Evolutionary conservation across 2,329 filamentous ascomycete species (phyloP).

Genomic region (Thielaviopsis euricoi): DNA sequence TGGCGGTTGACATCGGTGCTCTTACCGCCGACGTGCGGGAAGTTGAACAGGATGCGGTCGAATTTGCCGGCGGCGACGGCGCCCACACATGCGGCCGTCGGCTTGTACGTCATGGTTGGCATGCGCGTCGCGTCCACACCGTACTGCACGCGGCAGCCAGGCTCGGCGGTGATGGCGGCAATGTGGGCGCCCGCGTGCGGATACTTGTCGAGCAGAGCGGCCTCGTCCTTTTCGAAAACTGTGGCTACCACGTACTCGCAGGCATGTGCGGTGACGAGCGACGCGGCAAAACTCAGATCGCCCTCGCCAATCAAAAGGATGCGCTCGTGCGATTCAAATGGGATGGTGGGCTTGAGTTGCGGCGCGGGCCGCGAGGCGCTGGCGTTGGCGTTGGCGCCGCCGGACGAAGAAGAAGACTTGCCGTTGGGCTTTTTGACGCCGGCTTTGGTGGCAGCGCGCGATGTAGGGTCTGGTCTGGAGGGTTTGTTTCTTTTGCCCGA

Average conservation of each 20-base stretch:
- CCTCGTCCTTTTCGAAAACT: slow-evolving; percentile 41
- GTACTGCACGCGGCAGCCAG: slow-evolving; percentile 34
- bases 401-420: neutral
- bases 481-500: slow-evolving; percentile 6
- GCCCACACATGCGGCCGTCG: slow-evolving; percentile 14
- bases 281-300: slow-evolving; percentile 62
- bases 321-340: slow-evolving; percentile 47
- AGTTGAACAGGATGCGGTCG: slow-evolving; percentile 84
- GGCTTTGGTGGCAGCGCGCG: slow-evolving; percentile 5
- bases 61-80: slow-evolving; percentile 27
- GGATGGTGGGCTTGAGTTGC: slow-evolving; percentile 31
- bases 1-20: slow-evolving; percentile 88
- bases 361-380: slow-evolving; percentile 5
- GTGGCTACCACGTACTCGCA: slow-evolving; percentile 54
- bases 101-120: slow-evolving; percentile 25
- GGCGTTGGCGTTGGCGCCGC: too few relatives aligned
- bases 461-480: slow-evolving; percentile 11
- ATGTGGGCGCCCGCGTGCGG: slow-evolving; percentile 50
- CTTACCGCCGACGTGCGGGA: slow-evolving; percentile 87
- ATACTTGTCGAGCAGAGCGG: slow-evolving; percentile 53
- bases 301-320: slow-evolving; percentile 68
- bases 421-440: slow-evolving; percentile 13
- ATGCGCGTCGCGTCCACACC: slow-evolving; percentile 51
- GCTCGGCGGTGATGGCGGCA: slow-evolving; percentile 25
- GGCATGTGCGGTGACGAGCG: slow-evolving; percentile 47